Conservation (phyloP, 2,329 filamentous ascomycete species). For the Huntiella moniliformis region DNA sequence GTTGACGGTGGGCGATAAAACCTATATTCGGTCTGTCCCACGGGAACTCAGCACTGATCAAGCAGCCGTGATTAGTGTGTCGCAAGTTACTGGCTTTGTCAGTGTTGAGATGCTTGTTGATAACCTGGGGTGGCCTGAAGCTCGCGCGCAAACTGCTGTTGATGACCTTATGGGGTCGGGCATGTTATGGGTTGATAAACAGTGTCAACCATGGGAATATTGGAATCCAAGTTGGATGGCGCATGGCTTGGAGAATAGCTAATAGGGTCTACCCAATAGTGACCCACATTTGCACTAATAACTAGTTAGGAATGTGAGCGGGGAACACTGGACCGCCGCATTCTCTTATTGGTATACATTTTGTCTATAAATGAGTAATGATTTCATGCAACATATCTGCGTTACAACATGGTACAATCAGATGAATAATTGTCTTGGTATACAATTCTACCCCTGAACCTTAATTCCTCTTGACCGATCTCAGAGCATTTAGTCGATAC, state of each 20-base stretch:
- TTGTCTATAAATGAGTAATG: too few species aligned
- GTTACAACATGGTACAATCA: too few species aligned
- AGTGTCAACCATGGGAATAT: constrained; percentile 67
- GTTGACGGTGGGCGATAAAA: constrained; percentile 61
- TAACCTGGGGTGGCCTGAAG: constrained; percentile 71
- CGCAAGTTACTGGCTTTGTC: constrained; percentile 76
- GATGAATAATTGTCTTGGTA: too few species aligned
- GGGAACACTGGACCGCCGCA: too few species aligned
- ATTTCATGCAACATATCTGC: too few species aligned
- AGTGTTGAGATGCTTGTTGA: constrained; percentile 73
- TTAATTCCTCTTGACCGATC: neutral
- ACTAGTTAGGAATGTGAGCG: neutral
- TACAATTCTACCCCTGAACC: too few species aligned
- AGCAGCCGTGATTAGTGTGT: constrained; percentile 75
- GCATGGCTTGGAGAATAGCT: constrained; percentile 15
- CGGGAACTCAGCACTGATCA: constrained; percentile 93
- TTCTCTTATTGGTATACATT: too few species aligned
- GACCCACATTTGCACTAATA: neutral
- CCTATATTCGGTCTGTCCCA: constrained; percentile 81
- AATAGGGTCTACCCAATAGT: neutral
- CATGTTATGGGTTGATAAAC: constrained; percentile 84
- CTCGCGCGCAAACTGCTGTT: constrained; percentile 71
- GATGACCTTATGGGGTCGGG: constrained; percentile 79
- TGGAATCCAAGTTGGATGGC: constrained; percentile 70
- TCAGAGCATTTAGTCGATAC: constrained; percentile 5